phyloP scores from a whole-genome alignment of 2,329 filamentous ascomycete species.

The Thelonectria rubi region DNA sequence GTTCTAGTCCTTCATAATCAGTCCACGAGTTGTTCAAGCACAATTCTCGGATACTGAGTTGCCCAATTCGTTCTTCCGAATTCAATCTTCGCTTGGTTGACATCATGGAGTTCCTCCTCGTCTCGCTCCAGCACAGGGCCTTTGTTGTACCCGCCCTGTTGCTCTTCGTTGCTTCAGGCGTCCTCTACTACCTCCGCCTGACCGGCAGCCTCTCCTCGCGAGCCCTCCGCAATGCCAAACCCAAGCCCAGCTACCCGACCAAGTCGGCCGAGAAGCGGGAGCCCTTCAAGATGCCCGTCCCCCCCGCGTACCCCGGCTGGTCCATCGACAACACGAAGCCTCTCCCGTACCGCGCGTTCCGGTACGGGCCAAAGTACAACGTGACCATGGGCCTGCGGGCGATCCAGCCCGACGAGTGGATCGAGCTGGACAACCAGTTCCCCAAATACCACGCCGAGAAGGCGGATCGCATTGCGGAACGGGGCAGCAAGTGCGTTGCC shows the following conservation, averaged over 20 bases:
- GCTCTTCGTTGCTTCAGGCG: conserved; percentile 13
- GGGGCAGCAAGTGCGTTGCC: conserved; percentile 71
- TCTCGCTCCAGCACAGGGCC: conserved; percentile 2
- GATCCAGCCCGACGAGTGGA: conserved; percentile 78
- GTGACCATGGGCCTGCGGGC: conserved; percentile 81
- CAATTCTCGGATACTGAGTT: neutral
- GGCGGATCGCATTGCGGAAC: conserved; percentile 70
- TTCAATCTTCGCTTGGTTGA: neutral
- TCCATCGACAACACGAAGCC: conserved; percentile 74
- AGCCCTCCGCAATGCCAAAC: neutral
- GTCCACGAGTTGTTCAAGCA: neutral
- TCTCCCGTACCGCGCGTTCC: conserved; percentile 80
- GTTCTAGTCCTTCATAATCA: neutral
- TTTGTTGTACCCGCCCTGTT: conserved; percentile 13
- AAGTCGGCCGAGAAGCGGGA: conserved; percentile 23
- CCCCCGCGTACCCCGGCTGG: conserved; percentile 73
- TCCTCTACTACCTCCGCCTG: conserved; percentile 18
- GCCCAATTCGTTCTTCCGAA: neutral
- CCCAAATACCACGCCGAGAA: conserved; percentile 78
- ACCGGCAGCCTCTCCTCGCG: neutral
- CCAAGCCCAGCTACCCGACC: conserved; percentile 13
- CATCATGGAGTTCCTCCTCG: conserved; percentile 14
- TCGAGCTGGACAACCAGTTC: conserved; percentile 85
- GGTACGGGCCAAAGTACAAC: conserved; percentile 79
- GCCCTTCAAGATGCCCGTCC: conserved; percentile 66